phyloP scores from a whole-genome alignment of 192 early-diverging fungal species.

The Coemansia sp. region DNA sequence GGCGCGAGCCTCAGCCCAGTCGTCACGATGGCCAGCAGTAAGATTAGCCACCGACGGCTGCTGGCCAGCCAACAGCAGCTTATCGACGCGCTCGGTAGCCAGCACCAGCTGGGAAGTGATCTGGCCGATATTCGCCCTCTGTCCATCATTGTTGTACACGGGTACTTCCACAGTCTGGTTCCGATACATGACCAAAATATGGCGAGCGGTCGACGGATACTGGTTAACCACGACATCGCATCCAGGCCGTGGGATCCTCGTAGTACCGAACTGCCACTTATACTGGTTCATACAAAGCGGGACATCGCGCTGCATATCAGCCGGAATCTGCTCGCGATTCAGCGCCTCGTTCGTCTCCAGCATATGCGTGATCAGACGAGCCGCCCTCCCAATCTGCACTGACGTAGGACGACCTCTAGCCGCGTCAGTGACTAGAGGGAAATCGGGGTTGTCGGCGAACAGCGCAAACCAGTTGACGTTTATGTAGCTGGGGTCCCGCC shows the following conservation, averaged over 20 bases:
- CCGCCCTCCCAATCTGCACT: conserved; percentile 79
- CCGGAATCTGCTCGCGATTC: conserved; percentile 63
- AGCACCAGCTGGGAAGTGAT: conserved; percentile 40
- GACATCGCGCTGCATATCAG: conserved; percentile 67
- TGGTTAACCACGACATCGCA: conserved; percentile 72
- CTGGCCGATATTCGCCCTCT: conserved; percentile 59
- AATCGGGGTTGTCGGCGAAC: conserved; percentile 64
- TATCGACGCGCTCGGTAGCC: conserved; percentile 27
- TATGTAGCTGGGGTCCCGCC: conserved; percentile 80
- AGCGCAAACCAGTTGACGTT: conserved; percentile 91
- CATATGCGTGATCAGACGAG: conserved; percentile 68
- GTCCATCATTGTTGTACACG: conserved; percentile 68
- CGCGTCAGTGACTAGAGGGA: conserved; percentile 42
- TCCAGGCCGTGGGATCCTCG: conserved; percentile 68
- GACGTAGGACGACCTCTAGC: conserved; percentile 60
- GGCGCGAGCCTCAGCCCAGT: conserved; percentile 70
- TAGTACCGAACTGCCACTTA: conserved; percentile 81
- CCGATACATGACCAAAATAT: conserved; percentile 84
- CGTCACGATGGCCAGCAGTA: conserved; percentile 87
- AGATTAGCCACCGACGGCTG: conserved; percentile 72
- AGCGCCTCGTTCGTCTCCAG: conserved; percentile 76
- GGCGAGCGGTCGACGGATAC: conserved; percentile 73
- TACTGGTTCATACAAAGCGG: conserved; percentile 97
- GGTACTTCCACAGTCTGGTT: conserved; percentile 84
- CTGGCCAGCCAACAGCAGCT: neutral